These are phyloP conservation scores for Prunus mume DNA, from an alignment of 306 rosid species.

Conservation along the genomic window DNA sequence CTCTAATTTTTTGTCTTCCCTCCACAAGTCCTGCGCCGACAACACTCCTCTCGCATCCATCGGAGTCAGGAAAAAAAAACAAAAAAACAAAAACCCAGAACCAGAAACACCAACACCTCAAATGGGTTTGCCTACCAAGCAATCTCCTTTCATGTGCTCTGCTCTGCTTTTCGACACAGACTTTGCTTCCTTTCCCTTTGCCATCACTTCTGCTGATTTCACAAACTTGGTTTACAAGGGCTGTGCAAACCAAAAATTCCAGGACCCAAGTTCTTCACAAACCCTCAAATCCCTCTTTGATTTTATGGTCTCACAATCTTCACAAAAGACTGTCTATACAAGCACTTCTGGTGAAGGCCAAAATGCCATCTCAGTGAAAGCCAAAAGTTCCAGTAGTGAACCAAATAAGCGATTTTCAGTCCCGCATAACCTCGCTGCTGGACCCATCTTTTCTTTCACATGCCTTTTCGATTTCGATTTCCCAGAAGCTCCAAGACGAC, in stretches of 20 bases:
- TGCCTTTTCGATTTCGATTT: no score
- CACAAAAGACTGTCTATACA: slow-evolving; percentile 52
- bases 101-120: not conserved
- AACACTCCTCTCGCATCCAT: no score
- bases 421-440: no score
- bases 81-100: no score
- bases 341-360: slow-evolving; percentile 36
- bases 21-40: no score
- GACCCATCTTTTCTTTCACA: no score
- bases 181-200: not conserved
- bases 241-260: slow-evolving; percentile 61
- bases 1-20: no score
- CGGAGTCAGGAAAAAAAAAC: no score
- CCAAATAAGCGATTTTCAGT: no score
- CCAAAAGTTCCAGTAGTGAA: no score
- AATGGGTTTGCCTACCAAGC: slow-evolving; percentile 42
- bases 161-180: slow-evolving; percentile 13
- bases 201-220: slow-evolving; percentile 30
- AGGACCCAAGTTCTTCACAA: slow-evolving; percentile 44
- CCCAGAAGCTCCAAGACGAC: no score
- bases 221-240: slow-evolving; percentile 69
- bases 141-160: slow-evolving; percentile 13
- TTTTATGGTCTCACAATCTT: slow-evolving; percentile 46
- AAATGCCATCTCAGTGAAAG: no score
- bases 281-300: slow-evolving; percentile 50